Percentiles rank a stretch among this genome's conserved stretches.
phyloP scores from a whole-genome alignment of 192 early-diverging fungal species.

The Linnemannia exigua region DNA sequence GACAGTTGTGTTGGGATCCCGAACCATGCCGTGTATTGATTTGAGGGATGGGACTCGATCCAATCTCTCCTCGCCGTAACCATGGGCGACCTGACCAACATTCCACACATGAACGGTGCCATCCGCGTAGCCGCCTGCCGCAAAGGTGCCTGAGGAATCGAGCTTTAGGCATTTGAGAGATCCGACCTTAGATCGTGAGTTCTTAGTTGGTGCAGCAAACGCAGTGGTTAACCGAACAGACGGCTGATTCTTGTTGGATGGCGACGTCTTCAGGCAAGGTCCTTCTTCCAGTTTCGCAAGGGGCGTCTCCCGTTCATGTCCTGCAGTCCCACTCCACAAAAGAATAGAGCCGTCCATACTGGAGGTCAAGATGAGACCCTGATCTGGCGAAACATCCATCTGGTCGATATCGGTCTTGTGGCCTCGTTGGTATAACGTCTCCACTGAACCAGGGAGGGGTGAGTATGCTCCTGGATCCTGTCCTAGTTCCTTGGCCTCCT shows the following conservation, averaged over 20 bases:
- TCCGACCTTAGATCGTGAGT: conserved; percentile 7
- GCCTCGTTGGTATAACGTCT: conserved; percentile 34
- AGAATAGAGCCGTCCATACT: conserved; percentile 46
- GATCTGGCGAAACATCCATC: conserved; percentile 28
- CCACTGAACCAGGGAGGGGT: conserved; percentile 38
- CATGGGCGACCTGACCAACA: background rate
- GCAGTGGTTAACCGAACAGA: background rate
- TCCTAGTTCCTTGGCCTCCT: conserved; percentile 41
- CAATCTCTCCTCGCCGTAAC: background rate
- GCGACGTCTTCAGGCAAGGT: background rate
- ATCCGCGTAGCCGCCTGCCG: conserved; percentile 34
- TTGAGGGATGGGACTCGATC: background rate
- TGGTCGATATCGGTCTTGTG: conserved; percentile 53
- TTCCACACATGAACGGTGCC: conserved; percentile 31
- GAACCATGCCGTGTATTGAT: background rate
- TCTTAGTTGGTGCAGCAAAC: background rate
- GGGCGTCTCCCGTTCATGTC: conserved; percentile 12
- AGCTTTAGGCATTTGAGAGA: conserved; percentile 29
- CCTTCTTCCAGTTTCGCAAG: conserved; percentile 29
- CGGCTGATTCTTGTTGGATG: background rate
- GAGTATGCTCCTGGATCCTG: conserved; percentile 27
- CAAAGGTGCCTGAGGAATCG: conserved; percentile 25
- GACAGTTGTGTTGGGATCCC: background rate
- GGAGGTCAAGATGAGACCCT: conserved; percentile 35
- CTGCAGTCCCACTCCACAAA: conserved; percentile 25